Percentiles rank a stretch among this genome's conserved stretches.
phyloP scores from a whole-genome alignment of 768 basidiomycete species.

The Pleurotus salmoneostramineus region DNA sequence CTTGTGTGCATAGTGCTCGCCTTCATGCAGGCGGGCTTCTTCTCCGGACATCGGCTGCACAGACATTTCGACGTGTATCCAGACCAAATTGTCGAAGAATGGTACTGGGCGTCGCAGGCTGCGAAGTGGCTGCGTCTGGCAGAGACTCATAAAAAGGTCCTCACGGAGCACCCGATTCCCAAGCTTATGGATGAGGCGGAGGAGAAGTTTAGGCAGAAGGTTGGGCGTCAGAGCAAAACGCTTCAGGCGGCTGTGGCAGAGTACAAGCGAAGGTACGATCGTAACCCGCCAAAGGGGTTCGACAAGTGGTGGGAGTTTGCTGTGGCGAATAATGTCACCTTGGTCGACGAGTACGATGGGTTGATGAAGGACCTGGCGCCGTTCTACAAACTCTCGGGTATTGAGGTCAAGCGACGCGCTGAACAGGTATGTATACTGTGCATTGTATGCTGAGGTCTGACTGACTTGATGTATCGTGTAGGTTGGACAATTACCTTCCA shows the following conservation, averaged over 20 bases:
- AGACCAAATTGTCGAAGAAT: slow-evolving; percentile 11
- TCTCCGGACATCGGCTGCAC: slow-evolving; percentile 29
- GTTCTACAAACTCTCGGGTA: slow-evolving; percentile 74
- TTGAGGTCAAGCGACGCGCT: slow-evolving; percentile 65
- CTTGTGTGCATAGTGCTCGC: slow-evolving; percentile 35
- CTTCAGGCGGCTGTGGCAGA: slow-evolving; percentile 75
- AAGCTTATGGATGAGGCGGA: slow-evolving; percentile 83
- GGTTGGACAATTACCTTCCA: slow-evolving; percentile 76
- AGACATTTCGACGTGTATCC: slow-evolving; percentile 15
- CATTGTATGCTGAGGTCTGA: background rate
- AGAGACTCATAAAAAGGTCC: slow-evolving; percentile 6
- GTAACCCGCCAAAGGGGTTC: slow-evolving; percentile 86
- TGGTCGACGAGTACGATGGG: slow-evolving; percentile 89
- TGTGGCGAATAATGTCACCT: slow-evolving; percentile 61
- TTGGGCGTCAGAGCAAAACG: slow-evolving; percentile 76
- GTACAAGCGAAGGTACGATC: slow-evolving; percentile 74
- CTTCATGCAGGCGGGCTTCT: slow-evolving; percentile 49
- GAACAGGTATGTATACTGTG: slow-evolving; percentile 40
- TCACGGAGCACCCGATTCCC: slow-evolving; percentile 72
- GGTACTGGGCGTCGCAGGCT: slow-evolving; percentile 15
- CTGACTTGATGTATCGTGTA: slow-evolving; percentile 20
- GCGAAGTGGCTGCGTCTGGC: slow-evolving; percentile 10
- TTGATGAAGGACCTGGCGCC: slow-evolving; percentile 79
- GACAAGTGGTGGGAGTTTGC: slow-evolving; percentile 89
- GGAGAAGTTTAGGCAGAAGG: slow-evolving; percentile 56